Evolutionary conservation across 164 flowering plant species (phyloP), one percentile per base, ranked within the genome.

Genomic region (Warburgia ugandensis): DNA sequence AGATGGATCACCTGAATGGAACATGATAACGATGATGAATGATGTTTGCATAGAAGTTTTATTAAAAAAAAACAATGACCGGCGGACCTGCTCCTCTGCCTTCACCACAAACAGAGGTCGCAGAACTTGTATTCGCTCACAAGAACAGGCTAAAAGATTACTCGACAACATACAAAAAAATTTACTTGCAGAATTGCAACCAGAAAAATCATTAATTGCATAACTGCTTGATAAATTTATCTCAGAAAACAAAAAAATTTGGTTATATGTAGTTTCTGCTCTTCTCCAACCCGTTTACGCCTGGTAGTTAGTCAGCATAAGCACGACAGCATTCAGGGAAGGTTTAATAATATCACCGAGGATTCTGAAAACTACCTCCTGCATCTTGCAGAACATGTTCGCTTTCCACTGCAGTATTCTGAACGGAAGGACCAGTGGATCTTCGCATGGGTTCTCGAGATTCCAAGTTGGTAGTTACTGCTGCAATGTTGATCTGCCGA

Each of bases 1-100:
- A 19, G 53, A 41, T 39, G 47, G 48, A 47, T 49, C 59, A 52
- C 72, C 76, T 72, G 73, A 27, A 64, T 32, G 37, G 21, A 51
- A 65, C 56, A 55, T 20, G 33, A 55, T 13, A 29, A 33, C 26
- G 29, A 29, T 5, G 4, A 58, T 41, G 55, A 53, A n/a, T n/a
- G n/a, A n/a, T n/a, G n/a, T n/a, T n/a, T n/a, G n/a, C n/a, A n/a
- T n/a, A n/a, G n/a, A n/a, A 21, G n/a, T 38, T 38, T 21, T n/a
- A 21, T 5, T n/a, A n/a, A n/a, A n/a, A 45, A 31, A 31, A n/a
- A 42, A 12, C 11, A 23, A 36, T 36, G 29, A 28, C 37, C 45
- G 26, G 45, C 35, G 11, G 48, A 58, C 60, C 53, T 59, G 64
- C 29, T 53, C 58, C 64, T 38, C 61, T 53, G 46, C 46, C 56